phyloP scores from a whole-genome alignment of 306 rosid species.

The Glycyrrhiza uralensis region DNA sequence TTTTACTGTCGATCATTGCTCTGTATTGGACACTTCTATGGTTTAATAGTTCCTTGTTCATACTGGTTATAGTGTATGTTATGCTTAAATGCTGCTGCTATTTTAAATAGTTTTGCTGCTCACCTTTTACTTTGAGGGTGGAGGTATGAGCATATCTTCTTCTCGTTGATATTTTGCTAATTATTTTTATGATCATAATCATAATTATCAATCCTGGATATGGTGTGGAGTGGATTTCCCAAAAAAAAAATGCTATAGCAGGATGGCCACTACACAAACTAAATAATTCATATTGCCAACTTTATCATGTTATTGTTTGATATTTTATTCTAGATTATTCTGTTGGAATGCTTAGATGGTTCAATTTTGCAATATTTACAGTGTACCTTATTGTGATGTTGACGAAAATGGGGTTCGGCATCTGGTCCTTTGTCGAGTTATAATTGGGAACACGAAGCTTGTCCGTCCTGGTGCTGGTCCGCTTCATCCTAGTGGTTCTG shows the following conservation, averaged over 20 bases:
- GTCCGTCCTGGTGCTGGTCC: conserved; percentile 54
- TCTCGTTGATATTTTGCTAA: neutral
- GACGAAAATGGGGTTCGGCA: conserved; percentile 68
- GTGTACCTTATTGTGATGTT: conserved; percentile 66
- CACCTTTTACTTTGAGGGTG: neutral
- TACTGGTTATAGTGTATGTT: neutral
- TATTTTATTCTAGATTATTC: conserved; percentile 14
- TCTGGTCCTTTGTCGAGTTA: conserved; percentile 70
- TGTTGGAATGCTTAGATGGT: conserved; percentile 9
- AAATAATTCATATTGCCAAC: neutral
- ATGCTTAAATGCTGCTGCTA: neutral
- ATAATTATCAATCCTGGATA: too few relatives aligned
- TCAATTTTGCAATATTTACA: conserved; percentile 41
- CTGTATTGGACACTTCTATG: neutral
- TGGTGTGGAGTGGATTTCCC: neutral
- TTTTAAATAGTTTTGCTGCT: neutral
- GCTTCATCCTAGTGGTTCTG: conserved; percentile 57
- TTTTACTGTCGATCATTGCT: neutral
- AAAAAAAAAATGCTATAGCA: neutral
- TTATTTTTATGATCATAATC: too few relatives aligned
- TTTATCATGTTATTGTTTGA: neutral
- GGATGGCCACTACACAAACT: neutral
- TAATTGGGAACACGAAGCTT: conserved; percentile 74
- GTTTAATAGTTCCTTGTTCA: neutral
- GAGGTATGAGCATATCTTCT: neutral